Base-by-base conservation (phyloP, 495 filamentous ascomycete genomes). In the Xylaria venustula region DNA sequence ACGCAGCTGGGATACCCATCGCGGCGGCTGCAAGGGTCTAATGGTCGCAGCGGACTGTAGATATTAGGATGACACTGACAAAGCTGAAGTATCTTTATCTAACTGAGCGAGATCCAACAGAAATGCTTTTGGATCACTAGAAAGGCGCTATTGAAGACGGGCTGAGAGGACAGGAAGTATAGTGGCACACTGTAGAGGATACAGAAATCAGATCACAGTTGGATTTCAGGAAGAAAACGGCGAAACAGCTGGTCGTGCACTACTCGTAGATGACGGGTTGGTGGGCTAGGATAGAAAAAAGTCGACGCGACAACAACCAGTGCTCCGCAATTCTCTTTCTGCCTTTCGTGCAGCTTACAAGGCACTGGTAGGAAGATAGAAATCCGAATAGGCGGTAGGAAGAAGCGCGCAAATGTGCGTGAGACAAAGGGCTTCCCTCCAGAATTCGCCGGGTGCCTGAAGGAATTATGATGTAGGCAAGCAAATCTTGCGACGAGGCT, bases 1-100 rank as follows among this genome's bases (percentile, higher is more conserved):
- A 96, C 34, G 92, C 86, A 58, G 92, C 91, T 65, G 92, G 92
- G 70, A 97, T 92, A 91, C 92, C 92, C 92, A 97, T 97, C 51
- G 67, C 85, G 76, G 67, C 67, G 61, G 50, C 58, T 40, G 62
- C 46, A 34, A 53, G 11, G 55, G 11, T 9, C 17, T 45, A 26
- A n/a, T n/a, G 23, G 8, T n/a, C 17, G 30, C 19, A 15, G 25
- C 46, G 41, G 42, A 44, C 58, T 52, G n/a, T 9, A 47, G n/a
- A 48, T 52, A 22, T 52, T 22, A 61, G 5, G 28, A 42, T 30
- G 15, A 48, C 28, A 37, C 19, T 20, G 52, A 44, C 17, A n/a
- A 32, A 30, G 11, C 22, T 25, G 12, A 23, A 41, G 36, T 28
- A 9, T 26, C 15, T 41, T 2, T 41, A 3, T 25, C 37, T 15